Conservation (phyloP, 2,329 filamentous ascomycete genomes). For the Myriosclerotinia curreyana region DNA sequence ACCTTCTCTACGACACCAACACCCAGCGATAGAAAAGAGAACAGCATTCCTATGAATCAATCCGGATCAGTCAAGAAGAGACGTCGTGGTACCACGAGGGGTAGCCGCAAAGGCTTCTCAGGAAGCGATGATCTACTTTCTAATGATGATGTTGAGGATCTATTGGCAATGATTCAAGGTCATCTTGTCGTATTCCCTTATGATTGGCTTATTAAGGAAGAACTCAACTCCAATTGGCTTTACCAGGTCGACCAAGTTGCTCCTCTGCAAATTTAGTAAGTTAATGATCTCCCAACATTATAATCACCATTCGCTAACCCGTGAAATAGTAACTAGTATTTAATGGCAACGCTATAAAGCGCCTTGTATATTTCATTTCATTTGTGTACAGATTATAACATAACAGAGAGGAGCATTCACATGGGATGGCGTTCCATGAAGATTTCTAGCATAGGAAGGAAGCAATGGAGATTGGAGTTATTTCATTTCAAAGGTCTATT, state of each 20-base stretch:
- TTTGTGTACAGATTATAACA: conserved; percentile 17
- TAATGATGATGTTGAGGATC: conserved; percentile 72
- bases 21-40: conserved; percentile 25
- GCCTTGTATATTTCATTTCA: conserved; percentile 19
- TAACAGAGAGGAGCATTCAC: conserved; percentile 13
- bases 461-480: conserved; percentile 18
- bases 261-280: conserved; percentile 95
- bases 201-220: conserved; percentile 90
- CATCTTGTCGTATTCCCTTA: conserved; percentile 91
- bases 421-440: conserved; percentile 9
- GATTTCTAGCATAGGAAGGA: conserved; percentile 19
- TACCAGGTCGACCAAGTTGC: conserved; percentile 96
- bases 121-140: conserved; percentile 72
- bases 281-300: conserved; percentile 68
- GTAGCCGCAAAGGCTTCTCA: conserved; percentile 61
- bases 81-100: conserved; percentile 63
- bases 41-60: conserved; percentile 22
- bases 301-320: conserved; percentile 90
- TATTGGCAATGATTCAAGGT: conserved; percentile 80
- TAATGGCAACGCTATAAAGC: conserved; percentile 13
- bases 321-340: conserved; percentile 37
- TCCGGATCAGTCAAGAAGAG: conserved; percentile 57
- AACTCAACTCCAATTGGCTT: conserved; percentile 91
- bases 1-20: conserved; percentile 50
- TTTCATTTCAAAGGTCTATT: conserved; percentile 16